Percentiles rank a stretch among this genome's conserved stretches.
phyloP scores from a whole-genome alignment of 345 rosid species.

The Citropsis articulata region DNA sequence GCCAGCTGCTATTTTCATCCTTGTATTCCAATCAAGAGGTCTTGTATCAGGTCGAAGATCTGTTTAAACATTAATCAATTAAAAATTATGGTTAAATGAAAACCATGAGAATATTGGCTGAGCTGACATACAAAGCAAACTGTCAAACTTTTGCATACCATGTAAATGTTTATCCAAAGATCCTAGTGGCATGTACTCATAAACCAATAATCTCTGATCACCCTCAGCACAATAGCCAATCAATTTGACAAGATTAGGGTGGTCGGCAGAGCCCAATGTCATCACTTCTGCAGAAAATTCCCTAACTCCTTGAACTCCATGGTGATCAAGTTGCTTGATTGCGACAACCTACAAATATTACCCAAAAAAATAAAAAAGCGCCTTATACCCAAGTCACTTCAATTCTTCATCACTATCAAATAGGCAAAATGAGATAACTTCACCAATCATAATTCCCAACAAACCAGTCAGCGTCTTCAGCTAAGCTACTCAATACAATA shows the following conservation, averaged over 20 bases:
- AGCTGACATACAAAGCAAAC: background rate
- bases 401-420: background rate
- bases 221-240: conserved; percentile 90
- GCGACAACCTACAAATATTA: conserved; percentile 64
- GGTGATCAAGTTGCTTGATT: conserved; percentile 82
- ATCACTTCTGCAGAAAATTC: conserved; percentile 87
- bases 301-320: conserved; percentile 79
- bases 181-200: conserved; percentile 85
- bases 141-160: conserved; percentile 44
- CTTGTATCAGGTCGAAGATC: conserved; percentile 47
- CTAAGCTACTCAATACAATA: background rate
- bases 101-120: background rate
- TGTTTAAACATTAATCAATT: conserved; percentile 17
- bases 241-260: conserved; percentile 81
- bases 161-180: conserved; percentile 80
- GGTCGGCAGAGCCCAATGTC: conserved; percentile 72
- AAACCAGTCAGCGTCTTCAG: background rate
- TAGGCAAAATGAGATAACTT: background rate
- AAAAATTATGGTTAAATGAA: background rate
- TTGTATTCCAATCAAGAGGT: conserved; percentile 73
- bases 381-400: background rate
- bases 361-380: background rate
- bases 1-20: conserved; percentile 92
- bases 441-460: background rate
- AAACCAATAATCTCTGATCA: conserved; percentile 80